Base-by-base conservation (phyloP, 2,329 filamentous ascomycete genomes). In the Beauveria brongniartii region DNA sequence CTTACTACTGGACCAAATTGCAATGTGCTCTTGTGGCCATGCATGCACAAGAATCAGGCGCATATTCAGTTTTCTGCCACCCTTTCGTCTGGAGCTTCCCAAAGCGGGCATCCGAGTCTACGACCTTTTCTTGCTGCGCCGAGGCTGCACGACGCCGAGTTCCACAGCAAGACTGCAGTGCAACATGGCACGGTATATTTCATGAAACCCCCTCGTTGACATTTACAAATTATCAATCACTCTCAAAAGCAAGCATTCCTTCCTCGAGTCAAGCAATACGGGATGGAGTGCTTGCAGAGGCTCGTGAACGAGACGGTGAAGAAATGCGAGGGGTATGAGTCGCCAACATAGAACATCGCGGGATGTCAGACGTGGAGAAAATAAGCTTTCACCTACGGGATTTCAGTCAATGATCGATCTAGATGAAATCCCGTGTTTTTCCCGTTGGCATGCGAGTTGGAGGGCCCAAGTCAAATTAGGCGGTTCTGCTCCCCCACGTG, bases 321-420 rank as follows among this genome's bases (percentile, higher is more conserved):
- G 34, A 1, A 37, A 37, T 37, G 5, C 12, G 34, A 37, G 34
- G 5, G 12, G 34, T 5, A 37, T 16, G 10, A 5, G 34, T 16
- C 34, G 34, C 34, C 34, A 14, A 18, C 34, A 34, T 30, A 51
- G 26, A 18, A 20, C 14, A 46, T 46, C 1, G 14, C 10, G 34
- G 34, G 12, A 37, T 40, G 26, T 4, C 28, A 22, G 37, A 20
- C 43, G 37, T 26, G 46, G 44, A 24, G 10, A 48, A 57, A 57
- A 41, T 28, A 40, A 41, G 34, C 24, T n/a, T 41, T 26, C 37
- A 24, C 37, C 14, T 41, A n/a, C 28, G 46, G 46, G 16, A 22
- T 24, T 41, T 14, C 22, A 22, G 34, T 58, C 46, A 58, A 51
- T 58, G 55, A 51, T 58, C 24, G 55, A 58, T 58, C 46, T 16